Evolutionary conservation across 805 yeast genomes (phyloP), one percentile per base, ranked within the genome.

Genomic region (Suhomyces sp.): DNA sequence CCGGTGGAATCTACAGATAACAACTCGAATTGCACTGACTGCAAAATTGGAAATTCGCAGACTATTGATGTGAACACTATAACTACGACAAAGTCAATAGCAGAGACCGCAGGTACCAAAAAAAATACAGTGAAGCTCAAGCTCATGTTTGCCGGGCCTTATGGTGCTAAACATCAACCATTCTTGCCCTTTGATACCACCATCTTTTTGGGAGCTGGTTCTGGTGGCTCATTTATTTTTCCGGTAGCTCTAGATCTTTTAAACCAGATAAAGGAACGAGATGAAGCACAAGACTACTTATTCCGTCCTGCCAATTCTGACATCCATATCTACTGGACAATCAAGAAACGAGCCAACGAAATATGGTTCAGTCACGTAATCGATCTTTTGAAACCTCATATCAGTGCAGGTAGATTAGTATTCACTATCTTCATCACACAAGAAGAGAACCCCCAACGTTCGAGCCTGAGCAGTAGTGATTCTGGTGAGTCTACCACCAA

Each of bases 221-320:
- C 78, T 2, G 84, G 84, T 2, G 75, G 73, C 5, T 70, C 83
- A 1, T 78, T 74, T 59, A 66, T 71, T 1, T 68, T 79, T 48
- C 82, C 83, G 1, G 70, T 77, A 1, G 77, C 79, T 7, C 60
- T 78, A 36, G 77, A 75, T 44, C 62, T 77, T 38, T 56, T 78
- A 23, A 55, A 66, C 42, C 59, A 64, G 4, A 62, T 74, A 15
- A 52, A 65, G 48, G 33, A 35, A 10, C 63, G 69, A 49, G 67
- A 72, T 22, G 52, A 49, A 1, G 60, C 41, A 0, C 61, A 59
- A 4, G 80, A 76, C 49, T 72, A 44, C 54, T 56, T 72, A 35
- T 62, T 63, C 36, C 64, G 80, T 36, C 77, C 78, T 1, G 46
- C 51, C 6, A 45, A 51, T 8, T 55, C 71, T 1, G 42, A 41